A percentile compares a stretch with the other conserved stretches of the same genome.
Evolutionary conservation across 2,329 filamentous ascomycete species (phyloP).

Genomic region (Monosporascus sp.): DNA sequence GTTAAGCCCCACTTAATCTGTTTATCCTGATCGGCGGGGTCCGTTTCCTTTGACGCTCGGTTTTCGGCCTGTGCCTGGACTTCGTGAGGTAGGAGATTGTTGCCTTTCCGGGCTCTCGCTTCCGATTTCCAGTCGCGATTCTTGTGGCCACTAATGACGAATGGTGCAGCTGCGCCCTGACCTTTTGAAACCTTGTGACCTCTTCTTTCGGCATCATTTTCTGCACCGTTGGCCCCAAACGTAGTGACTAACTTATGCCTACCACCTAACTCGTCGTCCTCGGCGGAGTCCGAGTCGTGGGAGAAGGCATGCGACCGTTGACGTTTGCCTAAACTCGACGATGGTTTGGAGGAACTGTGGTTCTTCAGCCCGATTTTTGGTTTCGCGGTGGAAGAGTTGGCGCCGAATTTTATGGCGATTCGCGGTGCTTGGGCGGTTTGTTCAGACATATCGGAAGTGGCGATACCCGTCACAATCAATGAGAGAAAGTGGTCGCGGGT

Average conservation of each 20-base stretch:
- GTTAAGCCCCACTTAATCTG: constrained; percentile 33
- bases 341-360: constrained; percentile 24
- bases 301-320: constrained; percentile 37
- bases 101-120: constrained; percentile 17
- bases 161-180: constrained; percentile 10
- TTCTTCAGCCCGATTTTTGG: constrained; percentile 24
- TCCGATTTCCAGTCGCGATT: constrained; percentile 31
- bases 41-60: constrained; percentile 13
- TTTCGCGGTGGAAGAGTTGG: constrained; percentile 22
- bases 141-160: constrained; percentile 23
- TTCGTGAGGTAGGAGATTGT: not conserved
- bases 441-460: constrained; percentile 31
- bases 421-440: constrained; percentile 28
- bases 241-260: constrained; percentile 28
- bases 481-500: not conserved
- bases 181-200: constrained; percentile 8
- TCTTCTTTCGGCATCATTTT: constrained; percentile 12
- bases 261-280: constrained; percentile 15
- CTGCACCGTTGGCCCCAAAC: constrained; percentile 23
- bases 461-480: not conserved
- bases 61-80: not conserved
- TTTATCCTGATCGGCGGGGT: constrained; percentile 28
- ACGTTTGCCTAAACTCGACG: constrained; percentile 45
- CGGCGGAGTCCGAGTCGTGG: constrained; percentile 38
- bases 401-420: constrained; percentile 46